Evolutionary conservation across 805 yeast species (phyloP).

Genomic region (Tetrapisispora namnaoensis): DNA sequence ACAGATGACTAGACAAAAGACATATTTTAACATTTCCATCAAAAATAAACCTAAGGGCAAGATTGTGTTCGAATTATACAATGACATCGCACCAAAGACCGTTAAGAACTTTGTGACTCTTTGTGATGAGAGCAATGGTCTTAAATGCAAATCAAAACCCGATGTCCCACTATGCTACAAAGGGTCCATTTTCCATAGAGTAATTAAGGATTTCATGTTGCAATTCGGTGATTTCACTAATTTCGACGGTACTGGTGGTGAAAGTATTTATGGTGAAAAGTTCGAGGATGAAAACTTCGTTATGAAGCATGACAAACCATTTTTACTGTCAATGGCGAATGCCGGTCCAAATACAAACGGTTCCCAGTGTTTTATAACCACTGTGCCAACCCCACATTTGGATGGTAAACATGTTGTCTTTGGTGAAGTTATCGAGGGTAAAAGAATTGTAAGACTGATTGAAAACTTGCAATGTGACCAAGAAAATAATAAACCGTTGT

Average conservation of each 20-base stretch:
- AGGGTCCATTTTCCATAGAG: constrained; percentile 86
- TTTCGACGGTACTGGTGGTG: constrained; percentile 70
- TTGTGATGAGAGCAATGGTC: constrained; percentile 77
- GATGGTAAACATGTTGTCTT: constrained; percentile 96
- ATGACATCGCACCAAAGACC: constrained; percentile 74
- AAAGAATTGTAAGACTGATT: constrained; percentile 64
- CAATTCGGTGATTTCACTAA: constrained; percentile 92
- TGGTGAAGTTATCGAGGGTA: constrained; percentile 80
- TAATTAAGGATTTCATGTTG: constrained; percentile 81
- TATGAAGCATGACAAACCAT: constrained; percentile 71
- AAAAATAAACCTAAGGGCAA: constrained; percentile 66
- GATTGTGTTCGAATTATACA: constrained; percentile 63
- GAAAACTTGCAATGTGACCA: constrained; percentile 60
- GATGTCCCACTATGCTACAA: constrained; percentile 58
- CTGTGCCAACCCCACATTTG: constrained; percentile 86
- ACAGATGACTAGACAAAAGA: constrained; percentile 33
- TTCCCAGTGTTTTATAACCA: constrained; percentile 89
- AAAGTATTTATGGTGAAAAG: constrained; percentile 73
- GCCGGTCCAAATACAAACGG: constrained; percentile 95
- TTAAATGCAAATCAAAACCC: constrained; percentile 19
- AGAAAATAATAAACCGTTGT: constrained; percentile 57
- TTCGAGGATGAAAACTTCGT: constrained; percentile 86
- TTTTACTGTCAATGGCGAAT: constrained; percentile 90
- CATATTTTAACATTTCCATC: constrained; percentile 70
- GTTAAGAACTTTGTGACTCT: constrained; percentile 84